phyloP scores from a whole-genome alignment of 129 eudicot genomes.

The Centella asiatica region DNA sequence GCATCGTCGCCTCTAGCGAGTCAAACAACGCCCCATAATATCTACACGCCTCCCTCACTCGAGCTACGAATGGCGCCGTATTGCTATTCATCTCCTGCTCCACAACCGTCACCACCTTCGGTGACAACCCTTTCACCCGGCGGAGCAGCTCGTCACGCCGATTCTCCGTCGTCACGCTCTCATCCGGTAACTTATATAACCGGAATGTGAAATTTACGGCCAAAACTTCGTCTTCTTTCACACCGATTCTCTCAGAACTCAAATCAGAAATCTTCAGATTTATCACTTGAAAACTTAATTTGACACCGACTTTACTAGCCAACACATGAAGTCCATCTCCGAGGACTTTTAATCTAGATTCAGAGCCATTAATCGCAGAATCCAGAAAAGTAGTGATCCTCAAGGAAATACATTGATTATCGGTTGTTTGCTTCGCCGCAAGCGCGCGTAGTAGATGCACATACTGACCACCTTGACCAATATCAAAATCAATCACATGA shows the following conservation, averaged over 20 bases:
- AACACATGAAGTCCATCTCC: constrained; percentile 35
- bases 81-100: constrained; percentile 79
- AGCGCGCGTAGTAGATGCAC: constrained; percentile 66
- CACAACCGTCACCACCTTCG: constrained; percentile 63
- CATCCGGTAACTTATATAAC: constrained; percentile 67
- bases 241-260: constrained; percentile 31
- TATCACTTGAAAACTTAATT: constrained; percentile 31
- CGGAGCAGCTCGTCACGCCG: constrained; percentile 70
- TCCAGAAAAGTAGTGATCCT: constrained; percentile 52
- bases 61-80: constrained; percentile 64
- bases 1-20: constrained; percentile 55
- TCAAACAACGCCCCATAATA: constrained; percentile 61
- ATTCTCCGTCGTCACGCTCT: constrained; percentile 89
- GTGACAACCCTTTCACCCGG: constrained; percentile 59
- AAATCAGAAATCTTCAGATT: constrained; percentile 29
- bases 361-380: constrained; percentile 28
- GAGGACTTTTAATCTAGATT: constrained; percentile 33
- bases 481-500: constrained; percentile 80
- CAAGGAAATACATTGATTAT: constrained; percentile 1
- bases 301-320: constrained; percentile 41
- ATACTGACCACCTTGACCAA: constrained; percentile 76
- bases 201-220: constrained; percentile 72
- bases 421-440: constrained; percentile 23
- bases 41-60: constrained; percentile 53
- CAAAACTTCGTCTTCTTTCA: constrained; percentile 42